Conservation (phyloP, 129 eudicot genomes). For the Erigeron canadensis region DNA sequence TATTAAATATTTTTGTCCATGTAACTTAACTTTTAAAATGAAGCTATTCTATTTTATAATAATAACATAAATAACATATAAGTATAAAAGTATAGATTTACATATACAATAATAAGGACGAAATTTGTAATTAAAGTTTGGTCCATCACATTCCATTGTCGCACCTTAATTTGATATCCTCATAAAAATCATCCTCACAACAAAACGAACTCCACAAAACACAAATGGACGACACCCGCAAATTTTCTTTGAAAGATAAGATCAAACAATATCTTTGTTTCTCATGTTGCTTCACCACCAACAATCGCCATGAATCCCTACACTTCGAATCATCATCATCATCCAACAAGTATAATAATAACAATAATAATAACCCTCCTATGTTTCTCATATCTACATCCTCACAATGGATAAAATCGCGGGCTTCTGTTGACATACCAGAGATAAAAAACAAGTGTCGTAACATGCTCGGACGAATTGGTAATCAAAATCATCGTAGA, state of each 20-base stretch:
- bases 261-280: slow-evolving; percentile 46
- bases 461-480: slow-evolving; percentile 25
- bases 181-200: slow-evolving; percentile 17
- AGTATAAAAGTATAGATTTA: no score
- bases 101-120: no score
- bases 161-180: slow-evolving; percentile 17
- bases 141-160: slow-evolving; percentile 18
- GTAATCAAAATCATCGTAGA: slow-evolving; percentile 33
- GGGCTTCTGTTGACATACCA: slow-evolving; percentile 26
- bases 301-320: slow-evolving; percentile 29
- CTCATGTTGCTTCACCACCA: slow-evolving; percentile 53
- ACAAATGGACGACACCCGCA: slow-evolving; percentile 37
- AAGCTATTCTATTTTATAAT: no score
- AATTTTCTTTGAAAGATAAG: slow-evolving; percentile 40
- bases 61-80: no score
- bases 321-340: slow-evolving; percentile 20
- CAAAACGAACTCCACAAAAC: slow-evolving; percentile 29
- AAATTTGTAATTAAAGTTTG: neutral
- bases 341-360: slow-evolving; percentile 6
- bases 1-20: no score
- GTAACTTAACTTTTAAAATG: no score
- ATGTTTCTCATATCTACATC: slow-evolving; percentile 19
- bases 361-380: slow-evolving; percentile 29
- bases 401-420: slow-evolving; percentile 39
- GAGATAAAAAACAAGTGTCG: slow-evolving; percentile 56